Percentiles rank a stretch among this genome's conserved stretches.
phyloP scores from a whole-genome alignment of 2,329 filamentous ascomycete genomes.

The Nemania sp. region DNA sequence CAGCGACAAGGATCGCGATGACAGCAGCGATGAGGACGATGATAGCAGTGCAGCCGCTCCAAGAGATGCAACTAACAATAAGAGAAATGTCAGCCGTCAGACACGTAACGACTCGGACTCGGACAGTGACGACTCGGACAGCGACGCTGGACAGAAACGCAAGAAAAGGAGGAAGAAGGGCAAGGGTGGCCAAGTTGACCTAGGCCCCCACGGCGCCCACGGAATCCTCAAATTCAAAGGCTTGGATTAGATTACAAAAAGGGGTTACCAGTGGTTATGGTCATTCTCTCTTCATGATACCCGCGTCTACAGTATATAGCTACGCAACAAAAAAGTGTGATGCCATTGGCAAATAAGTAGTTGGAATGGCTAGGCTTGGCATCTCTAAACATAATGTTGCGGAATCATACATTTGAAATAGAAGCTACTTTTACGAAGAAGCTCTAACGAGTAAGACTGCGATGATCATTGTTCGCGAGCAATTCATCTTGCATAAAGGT shows the following conservation, averaged over 20 bases:
- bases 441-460: too few species aligned
- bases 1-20: slow-evolving; percentile 50
- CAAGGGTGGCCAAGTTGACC: slow-evolving; percentile 43
- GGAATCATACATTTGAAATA: too few species aligned
- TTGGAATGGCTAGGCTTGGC: too few species aligned
- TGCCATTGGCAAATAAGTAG: too few species aligned
- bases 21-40: slow-evolving; percentile 50
- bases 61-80: slow-evolving; percentile 49
- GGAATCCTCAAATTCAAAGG: slow-evolving; percentile 55
- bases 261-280: neutral
- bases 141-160: slow-evolving; percentile 49
- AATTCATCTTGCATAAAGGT: too few species aligned
- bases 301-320: slow-evolving; percentile 20
- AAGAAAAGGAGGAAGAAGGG: slow-evolving; percentile 52
- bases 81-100: slow-evolving; percentile 44
- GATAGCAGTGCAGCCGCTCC: slow-evolving; percentile 48
- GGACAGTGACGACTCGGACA: slow-evolving; percentile 47
- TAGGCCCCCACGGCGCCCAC: slow-evolving; percentile 55
- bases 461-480: too few species aligned
- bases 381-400: too few species aligned
- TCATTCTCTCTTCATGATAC: slow-evolving; percentile 30
- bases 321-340: neutral
- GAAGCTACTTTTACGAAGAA: too few species aligned
- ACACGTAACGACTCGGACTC: slow-evolving; percentile 47
- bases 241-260: slow-evolving; percentile 42